Base-by-base conservation (phyloP, 139 green algal genomes). In the Tetradesmus obliquus region DNA sequence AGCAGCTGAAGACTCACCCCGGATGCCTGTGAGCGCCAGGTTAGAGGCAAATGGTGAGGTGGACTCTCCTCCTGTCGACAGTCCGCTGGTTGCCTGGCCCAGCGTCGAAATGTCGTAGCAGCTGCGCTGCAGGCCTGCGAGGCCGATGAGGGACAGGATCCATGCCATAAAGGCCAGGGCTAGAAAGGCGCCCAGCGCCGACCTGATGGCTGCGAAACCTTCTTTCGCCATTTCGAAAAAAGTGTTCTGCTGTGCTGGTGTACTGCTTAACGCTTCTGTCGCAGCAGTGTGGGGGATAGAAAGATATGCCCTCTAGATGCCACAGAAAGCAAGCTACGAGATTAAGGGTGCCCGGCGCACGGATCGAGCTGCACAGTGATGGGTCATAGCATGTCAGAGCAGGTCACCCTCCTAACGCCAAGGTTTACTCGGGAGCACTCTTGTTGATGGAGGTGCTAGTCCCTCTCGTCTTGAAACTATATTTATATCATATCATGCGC, bases 121-220 rank as follows among this genome's bases (percentile, higher is more conserved):
- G 45, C 82, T 81, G 15, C 85, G 62, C 66, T 89, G 85, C 20
- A 89, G 45, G 20, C 85, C 85, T 51, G 84, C 84, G 3, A 89
- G 60, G 7, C 84, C 84, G 7, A 89, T 89, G 24, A 89, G 15
- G 1, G 24, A 24, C 60, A 89, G 45, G 19, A 89, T 82, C 84
- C 84, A 89, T 81, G 60, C 32, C 5, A 89, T 2, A 4, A 89
- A 81, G 0, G 84, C 84, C 6, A 89, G 53, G 32, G 62, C 84
- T 66, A 82, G 13, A 19, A 89, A 82, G 13, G 17, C 84, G 12
- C 60, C n/a, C 7, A 81, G 32, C 17, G 84, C 84, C 1, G 13
- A 20, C 32, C 62, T 89, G 3, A 89, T 82, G 51, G 60, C 60
- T 76, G 66, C n/a, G 17, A 76, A 76, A 19, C 66, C 66, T 76